These are phyloP conservation scores for Boletellus sp. DNA, from an alignment of 768 basidiomycete genomes.

Conservation along the genomic window DNA sequence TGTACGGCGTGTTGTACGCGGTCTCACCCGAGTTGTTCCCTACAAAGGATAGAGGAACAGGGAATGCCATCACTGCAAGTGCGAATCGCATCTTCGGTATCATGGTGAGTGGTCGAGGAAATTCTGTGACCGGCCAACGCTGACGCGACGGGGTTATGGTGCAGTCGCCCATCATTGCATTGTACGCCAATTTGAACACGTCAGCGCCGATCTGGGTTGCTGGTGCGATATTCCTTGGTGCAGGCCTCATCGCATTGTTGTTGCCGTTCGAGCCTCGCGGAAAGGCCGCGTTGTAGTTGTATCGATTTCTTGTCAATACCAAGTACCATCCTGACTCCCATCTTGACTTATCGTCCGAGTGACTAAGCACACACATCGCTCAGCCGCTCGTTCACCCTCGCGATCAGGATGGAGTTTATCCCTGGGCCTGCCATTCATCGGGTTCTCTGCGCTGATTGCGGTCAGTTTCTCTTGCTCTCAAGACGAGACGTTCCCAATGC, in stretches of 20 bases:
- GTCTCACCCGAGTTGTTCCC: constrained; percentile 52
- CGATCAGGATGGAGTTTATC: constrained; percentile 66
- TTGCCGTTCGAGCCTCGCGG: constrained; percentile 58
- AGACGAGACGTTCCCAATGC: background rate
- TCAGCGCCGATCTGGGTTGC: constrained; percentile 53
- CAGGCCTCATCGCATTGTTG: constrained; percentile 46
- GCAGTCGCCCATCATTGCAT: constrained; percentile 48
- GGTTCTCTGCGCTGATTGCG: constrained; percentile 88
- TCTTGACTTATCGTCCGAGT: constrained; percentile 17
- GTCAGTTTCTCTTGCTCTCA: constrained; percentile 35
- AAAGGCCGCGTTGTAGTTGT: constrained; percentile 44
- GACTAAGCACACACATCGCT: constrained; percentile 14
- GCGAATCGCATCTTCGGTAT: constrained; percentile 59
- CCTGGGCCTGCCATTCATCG: constrained; percentile 73
- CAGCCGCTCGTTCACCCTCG: background rate
- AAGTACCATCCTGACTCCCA: background rate
- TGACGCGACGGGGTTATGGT: constrained; percentile 2
- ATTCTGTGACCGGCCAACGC: background rate
- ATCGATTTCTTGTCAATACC: background rate
- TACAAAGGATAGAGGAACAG: constrained; percentile 52
- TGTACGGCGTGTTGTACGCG: constrained; percentile 49
- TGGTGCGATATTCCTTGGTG: constrained; percentile 48
- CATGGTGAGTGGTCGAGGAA: constrained; percentile 37
- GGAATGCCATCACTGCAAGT: constrained; percentile 49
- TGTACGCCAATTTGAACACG: constrained; percentile 46